Evolutionary conservation across 352 stramenopile species (phyloP).

Genomic region (Thraustochytrium sp.): DNA sequence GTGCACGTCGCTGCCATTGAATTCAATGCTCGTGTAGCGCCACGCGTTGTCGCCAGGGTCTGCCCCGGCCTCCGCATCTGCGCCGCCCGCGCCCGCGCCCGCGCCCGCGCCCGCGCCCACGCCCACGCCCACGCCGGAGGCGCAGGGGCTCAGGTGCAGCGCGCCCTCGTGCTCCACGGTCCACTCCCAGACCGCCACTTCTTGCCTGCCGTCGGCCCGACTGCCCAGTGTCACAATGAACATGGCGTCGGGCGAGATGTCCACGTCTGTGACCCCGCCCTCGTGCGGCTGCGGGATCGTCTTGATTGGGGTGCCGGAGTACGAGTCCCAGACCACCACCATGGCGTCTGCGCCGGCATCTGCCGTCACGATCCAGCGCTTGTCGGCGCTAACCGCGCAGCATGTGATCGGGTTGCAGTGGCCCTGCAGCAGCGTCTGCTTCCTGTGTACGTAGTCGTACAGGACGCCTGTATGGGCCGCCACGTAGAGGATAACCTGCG

Average conservation of each 20-base stretch:
- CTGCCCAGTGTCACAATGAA: constrained; percentile 73
- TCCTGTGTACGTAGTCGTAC: constrained; percentile 77
- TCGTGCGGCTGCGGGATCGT: constrained; percentile 77
- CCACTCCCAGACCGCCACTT: constrained; percentile 79
- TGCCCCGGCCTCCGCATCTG: too few relatives aligned
- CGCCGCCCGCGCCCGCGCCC: too few relatives aligned
- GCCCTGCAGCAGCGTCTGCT: constrained; percentile 74
- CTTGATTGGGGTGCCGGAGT: constrained; percentile 73
- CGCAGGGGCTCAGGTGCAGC: constrained; percentile 44
- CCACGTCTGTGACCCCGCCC: constrained; percentile 68
- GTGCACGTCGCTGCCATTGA: constrained; percentile 77
- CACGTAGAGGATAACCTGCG: constrained; percentile 73
- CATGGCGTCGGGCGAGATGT: constrained; percentile 76
- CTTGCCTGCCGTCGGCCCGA: constrained; percentile 50
- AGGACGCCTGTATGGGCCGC: constrained; percentile 81
- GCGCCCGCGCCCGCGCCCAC: too few relatives aligned
- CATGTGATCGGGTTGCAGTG: constrained; percentile 82
- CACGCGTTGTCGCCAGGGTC: background rate
- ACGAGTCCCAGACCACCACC: constrained; percentile 81
- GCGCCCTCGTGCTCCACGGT: constrained; percentile 52
- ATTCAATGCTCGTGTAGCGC: constrained; percentile 67
- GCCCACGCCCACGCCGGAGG: too few relatives aligned
- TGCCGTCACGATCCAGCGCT: constrained; percentile 83
- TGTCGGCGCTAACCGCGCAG: constrained; percentile 78
- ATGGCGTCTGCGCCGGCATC: constrained; percentile 75